Conservation (phyloP, 306 rosid genomes). For the Sophora flavescens region DNA sequence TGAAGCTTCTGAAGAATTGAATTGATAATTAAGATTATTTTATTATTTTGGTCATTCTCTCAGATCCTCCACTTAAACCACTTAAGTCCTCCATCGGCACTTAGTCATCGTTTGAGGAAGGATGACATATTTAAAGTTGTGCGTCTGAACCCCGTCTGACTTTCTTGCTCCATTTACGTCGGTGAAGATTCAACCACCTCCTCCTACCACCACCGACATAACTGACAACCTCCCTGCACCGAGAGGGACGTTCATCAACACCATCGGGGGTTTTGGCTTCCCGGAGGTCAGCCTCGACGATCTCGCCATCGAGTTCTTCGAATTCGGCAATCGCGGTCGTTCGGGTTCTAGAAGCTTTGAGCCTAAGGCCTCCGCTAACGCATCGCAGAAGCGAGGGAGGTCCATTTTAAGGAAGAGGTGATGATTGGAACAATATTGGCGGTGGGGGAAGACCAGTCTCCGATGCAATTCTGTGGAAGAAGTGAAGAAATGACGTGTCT, state of each 20-base stretch:
- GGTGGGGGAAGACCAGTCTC: conserved; percentile 59
- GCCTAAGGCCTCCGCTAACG: conserved; percentile 41
- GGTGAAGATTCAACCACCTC: conserved; percentile 60
- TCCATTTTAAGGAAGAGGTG: conserved; percentile 78
- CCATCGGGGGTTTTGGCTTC: conserved; percentile 81
- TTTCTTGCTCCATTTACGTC: conserved; percentile 49
- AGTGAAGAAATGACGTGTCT: too few species aligned
- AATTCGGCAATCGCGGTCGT: conserved; percentile 72
- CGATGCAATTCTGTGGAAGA: conserved; percentile 43
- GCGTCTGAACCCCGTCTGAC: conserved; percentile 27
- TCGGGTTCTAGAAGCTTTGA: conserved; percentile 54
- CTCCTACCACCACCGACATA: conserved; percentile 50
- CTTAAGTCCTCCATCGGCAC: too few species aligned
- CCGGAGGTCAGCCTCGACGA: conserved; percentile 98
- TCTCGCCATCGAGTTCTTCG: conserved; percentile 86
- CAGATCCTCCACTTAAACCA: too few species aligned
- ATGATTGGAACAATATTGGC: conserved; percentile 53
- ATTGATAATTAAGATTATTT: too few species aligned
- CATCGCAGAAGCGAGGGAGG: conserved; percentile 86
- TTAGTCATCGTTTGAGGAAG: too few species aligned
- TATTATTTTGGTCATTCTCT: too few species aligned
- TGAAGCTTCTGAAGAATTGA: too few species aligned
- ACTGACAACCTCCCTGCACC: conserved; percentile 49
- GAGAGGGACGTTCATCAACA: conserved; percentile 80
- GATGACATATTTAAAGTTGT: not conserved